Evolutionary conservation across 805 yeast species (phyloP).

Genomic region (Zygoascus flipseniorum): DNA sequence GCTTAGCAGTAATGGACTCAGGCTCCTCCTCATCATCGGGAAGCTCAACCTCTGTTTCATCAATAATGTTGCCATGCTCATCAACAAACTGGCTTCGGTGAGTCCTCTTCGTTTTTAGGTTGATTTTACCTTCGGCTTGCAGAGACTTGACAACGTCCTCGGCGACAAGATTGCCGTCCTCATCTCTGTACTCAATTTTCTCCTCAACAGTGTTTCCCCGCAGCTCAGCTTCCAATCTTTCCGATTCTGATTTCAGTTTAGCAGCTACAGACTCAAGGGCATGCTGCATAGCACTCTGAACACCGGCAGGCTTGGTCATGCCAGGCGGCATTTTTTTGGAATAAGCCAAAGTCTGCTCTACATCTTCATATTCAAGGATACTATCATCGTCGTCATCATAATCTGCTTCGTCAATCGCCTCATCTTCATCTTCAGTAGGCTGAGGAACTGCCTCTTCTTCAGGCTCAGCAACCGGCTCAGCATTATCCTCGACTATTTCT

Average conservation of each 20-base stretch:
- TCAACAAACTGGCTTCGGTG: conserved; percentile 6
- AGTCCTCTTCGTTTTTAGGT: conserved; percentile 9
- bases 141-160: conserved; percentile 11
- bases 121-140: conserved; percentile 12
- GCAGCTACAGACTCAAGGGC: background rate
- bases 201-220: background rate
- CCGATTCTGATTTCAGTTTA: background rate
- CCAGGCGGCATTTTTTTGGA: background rate
- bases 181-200: conserved; percentile 29
- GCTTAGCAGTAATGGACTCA: background rate
- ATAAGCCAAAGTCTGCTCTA: background rate
- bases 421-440: background rate
- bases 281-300: background rate
- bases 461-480: conserved; percentile 3
- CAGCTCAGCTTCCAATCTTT: background rate
- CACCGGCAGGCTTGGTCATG: background rate
- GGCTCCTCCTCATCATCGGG: background rate
- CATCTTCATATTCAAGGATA: background rate
- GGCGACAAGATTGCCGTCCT: conserved; percentile 31
- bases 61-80: conserved; percentile 9
- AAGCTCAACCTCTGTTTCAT: background rate
- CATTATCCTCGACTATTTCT: background rate
- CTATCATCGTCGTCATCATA: background rate
- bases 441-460: conserved; percentile 5
- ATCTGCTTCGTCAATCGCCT: background rate